phyloP scores from a whole-genome alignment of 208 protist species.

The Endotrypanum monterogeii region DNA sequence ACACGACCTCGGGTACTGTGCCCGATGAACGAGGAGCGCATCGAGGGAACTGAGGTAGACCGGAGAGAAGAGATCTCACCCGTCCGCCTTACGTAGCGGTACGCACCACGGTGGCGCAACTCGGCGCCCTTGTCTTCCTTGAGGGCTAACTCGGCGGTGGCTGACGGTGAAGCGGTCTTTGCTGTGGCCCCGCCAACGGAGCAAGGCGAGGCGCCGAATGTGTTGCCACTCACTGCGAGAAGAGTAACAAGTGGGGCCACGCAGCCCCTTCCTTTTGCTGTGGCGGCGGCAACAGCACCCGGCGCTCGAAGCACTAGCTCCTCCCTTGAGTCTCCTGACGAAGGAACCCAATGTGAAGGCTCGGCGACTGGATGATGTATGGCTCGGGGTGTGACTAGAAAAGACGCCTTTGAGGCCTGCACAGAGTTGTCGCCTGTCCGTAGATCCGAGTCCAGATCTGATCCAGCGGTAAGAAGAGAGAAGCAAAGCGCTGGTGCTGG shows the following conservation, averaged over 20 bases:
- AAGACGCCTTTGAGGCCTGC: not conserved
- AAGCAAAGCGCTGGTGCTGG: not conserved
- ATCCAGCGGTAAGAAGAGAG: not conserved
- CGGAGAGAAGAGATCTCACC: conserved; percentile 1
- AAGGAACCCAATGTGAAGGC: not conserved
- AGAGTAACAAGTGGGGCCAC: not conserved
- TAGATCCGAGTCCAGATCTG: not conserved
- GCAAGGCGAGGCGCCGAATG: not conserved
- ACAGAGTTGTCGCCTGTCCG: not conserved
- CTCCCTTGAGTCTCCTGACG: not conserved
- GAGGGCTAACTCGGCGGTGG: not conserved
- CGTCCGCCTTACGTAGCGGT: conserved; percentile 1
- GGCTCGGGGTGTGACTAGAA: not conserved
- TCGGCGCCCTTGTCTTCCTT: conserved; percentile 7
- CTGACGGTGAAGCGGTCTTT: not conserved
- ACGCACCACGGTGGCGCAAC: not conserved
- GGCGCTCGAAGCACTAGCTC: not conserved
- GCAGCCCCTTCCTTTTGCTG: not conserved
- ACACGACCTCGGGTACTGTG: not conserved
- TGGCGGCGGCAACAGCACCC: not conserved
- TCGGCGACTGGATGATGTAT: not conserved
- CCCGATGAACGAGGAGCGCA: conserved; percentile 8
- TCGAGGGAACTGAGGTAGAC: conserved; percentile 6
- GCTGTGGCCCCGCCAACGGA: not conserved
- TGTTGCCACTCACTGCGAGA: not conserved